Percentiles rank a stretch among this genome's conserved stretches.
These are phyloP conservation scores for Aspergillus arachidicola DNA, from an alignment of 2,329 filamentous ascomycete genomes.

Conservation along the genomic window DNA sequence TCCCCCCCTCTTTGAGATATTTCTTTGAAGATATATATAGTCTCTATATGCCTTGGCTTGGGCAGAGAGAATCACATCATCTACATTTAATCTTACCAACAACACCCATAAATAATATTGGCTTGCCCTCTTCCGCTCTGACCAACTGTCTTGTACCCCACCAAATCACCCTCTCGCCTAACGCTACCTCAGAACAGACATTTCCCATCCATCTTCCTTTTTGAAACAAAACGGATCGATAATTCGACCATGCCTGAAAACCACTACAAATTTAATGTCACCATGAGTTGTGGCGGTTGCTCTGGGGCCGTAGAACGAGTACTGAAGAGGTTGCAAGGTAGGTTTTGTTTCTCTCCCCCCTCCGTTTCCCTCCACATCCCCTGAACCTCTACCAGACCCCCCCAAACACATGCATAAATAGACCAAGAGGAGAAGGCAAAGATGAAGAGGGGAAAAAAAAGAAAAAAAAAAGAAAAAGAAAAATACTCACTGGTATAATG, in stretches of 20 bases:
- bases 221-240: background rate
- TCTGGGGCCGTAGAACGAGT: conserved; percentile 91
- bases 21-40: background rate
- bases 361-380: background rate
- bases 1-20: background rate
- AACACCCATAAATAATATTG: background rate
- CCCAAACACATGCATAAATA: background rate
- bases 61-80: background rate
- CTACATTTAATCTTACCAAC: background rate
- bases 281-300: conserved; percentile 95
- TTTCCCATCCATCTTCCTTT: background rate
- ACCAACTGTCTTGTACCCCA: background rate
- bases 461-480: background rate
- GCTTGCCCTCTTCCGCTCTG: background rate
- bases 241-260: conserved; percentile 65
- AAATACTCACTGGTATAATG: background rate
- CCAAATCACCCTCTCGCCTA: background rate
- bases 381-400: background rate
- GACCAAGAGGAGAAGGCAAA: background rate
- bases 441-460: background rate
- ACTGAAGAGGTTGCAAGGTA: conserved; percentile 88
- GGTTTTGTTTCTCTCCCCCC: conserved; percentile 26
- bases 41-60: background rate
- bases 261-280: conserved; percentile 92
- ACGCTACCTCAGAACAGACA: background rate